Conservation (phyloP, 768 basidiomycete species). For the Podaxis rugospora region DNA sequence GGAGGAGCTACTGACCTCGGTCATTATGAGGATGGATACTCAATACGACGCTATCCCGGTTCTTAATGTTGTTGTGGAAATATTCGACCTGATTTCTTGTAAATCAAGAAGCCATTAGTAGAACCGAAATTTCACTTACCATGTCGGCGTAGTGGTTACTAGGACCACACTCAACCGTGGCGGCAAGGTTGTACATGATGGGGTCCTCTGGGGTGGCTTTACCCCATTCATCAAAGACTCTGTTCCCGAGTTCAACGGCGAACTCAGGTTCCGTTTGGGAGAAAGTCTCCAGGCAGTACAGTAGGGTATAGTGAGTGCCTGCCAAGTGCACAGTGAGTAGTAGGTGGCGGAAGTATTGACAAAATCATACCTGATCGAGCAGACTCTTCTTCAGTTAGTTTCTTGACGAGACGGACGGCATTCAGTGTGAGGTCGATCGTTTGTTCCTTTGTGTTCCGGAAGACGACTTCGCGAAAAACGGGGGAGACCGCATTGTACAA, state of each 20-base stretch:
- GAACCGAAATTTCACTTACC: slow-evolving; percentile 35
- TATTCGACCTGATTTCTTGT: slow-evolving; percentile 68
- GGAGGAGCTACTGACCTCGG: slow-evolving; percentile 51
- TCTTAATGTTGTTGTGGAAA: slow-evolving; percentile 80
- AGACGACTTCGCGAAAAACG: slow-evolving; percentile 88
- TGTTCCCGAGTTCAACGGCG: slow-evolving; percentile 87
- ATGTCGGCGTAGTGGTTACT: slow-evolving; percentile 98
- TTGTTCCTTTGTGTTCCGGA: slow-evolving; percentile 86
- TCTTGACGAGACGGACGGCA: slow-evolving; percentile 82
- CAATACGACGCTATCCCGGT: slow-evolving; percentile 85
- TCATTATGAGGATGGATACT: slow-evolving; percentile 97
- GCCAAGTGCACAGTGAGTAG: not conserved
- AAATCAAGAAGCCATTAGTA: not conserved
- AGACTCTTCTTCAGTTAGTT: slow-evolving; percentile 81
- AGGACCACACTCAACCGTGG: slow-evolving; percentile 94
- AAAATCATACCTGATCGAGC: slow-evolving; percentile 80
- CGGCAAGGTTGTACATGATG: slow-evolving; percentile 96
- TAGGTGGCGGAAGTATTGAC: slow-evolving; percentile 53
- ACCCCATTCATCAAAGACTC: slow-evolving; percentile 88
- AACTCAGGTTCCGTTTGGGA: slow-evolving; percentile 97
- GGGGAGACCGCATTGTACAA: slow-evolving; percentile 99
- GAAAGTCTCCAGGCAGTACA: slow-evolving; percentile 96
- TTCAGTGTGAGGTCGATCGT: slow-evolving; percentile 82
- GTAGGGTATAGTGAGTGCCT: slow-evolving; percentile 33
- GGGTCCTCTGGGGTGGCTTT: slow-evolving; percentile 74